Percentiles rank a stretch among this genome's conserved stretches.
phyloP scores from a whole-genome alignment of 2,329 filamentous ascomycete genomes.

The Scedosporium minutisporum region DNA sequence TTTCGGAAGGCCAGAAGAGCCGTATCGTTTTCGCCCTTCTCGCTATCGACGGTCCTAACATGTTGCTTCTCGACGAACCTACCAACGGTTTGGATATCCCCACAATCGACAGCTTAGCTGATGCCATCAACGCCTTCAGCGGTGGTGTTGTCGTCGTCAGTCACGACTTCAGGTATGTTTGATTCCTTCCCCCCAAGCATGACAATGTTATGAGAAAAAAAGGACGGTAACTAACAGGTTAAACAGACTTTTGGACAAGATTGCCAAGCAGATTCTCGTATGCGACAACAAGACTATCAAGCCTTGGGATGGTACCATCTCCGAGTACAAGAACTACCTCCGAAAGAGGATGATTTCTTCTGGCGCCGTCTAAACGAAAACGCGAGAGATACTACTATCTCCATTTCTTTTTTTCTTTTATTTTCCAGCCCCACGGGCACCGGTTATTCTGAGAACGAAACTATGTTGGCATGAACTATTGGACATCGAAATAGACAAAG shows the following conservation, averaged over 20 bases:
- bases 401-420: neutral
- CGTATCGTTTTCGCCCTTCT: conserved; percentile 96
- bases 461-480: neutral
- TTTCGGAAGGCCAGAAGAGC: conserved; percentile 95
- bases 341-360: conserved; percentile 95
- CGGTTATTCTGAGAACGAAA: neutral
- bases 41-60: conserved; percentile 93
- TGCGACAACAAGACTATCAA: conserved; percentile 96
- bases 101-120: conserved; percentile 92
- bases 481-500: conserved; percentile 1
- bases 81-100: conserved; percentile 99
- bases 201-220: neutral
- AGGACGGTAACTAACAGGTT: conserved; percentile 11
- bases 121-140: conserved; percentile 92
- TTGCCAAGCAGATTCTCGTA: conserved; percentile 98
- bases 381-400: no score
- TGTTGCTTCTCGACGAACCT: conserved; percentile 95
- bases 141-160: conserved; percentile 97
- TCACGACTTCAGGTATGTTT: conserved; percentile 89
- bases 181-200: neutral
- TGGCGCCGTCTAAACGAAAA: conserved; percentile 67
- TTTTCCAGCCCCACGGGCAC: neutral
- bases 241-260: conserved; percentile 86
- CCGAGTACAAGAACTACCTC: conserved; percentile 95
- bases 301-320: conserved; percentile 80